Base-by-base conservation (phyloP, 2,329 filamentous ascomycete genomes). In the Pestalotiopsis sp. region DNA sequence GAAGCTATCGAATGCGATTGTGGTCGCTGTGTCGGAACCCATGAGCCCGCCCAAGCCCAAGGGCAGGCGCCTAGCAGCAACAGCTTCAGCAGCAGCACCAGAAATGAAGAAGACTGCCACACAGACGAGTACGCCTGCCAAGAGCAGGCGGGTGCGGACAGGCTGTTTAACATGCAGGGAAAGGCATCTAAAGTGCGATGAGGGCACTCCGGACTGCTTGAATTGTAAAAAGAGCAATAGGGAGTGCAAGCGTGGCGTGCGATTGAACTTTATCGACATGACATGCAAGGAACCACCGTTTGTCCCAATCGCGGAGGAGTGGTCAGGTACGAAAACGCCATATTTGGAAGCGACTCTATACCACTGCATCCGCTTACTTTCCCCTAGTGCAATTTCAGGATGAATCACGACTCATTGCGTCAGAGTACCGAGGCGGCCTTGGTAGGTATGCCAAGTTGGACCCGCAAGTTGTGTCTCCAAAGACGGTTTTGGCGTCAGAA, bases 161-260 rank as follows among this genome's bases (percentile, higher is more conserved):
- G 94, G 94, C 48, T 98, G 94, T 78, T 82, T 97, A 71, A 98
- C 94, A 2, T 98, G 94, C 79, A 87, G 94, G 72, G 92, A 97
- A 78, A 85, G 94, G 60, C 94, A 97, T 82, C 83, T 97, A 64
- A 97, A 97, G 79, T 97, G 94, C 78, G 94, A 97, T 76, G 94
- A 97, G 78, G 90, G 85, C 4, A 74, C 80, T 3, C 87, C 86
- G 5, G 81, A 85, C 40, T 89, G 87, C 71, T 84, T 92, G 74
- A 98, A 98, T 75, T 98, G 95, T 80, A 88, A 89, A 68, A 98
- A 97, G 81, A 96, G 94, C 65, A 94, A 90, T 75, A 86, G 95
- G 64, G 84, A 90, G 67, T 98, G 95, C 83, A 94, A 94, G 77
- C 89, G 94, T 73, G 95, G 94, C 20, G 85, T 98, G 64, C 88